A percentile compares a stretch with the other conserved stretches of the same genome.
These are phyloP conservation scores for Moricandia arvensis DNA, from an alignment of 345 rosid genomes.

Conservation along the genomic window DNA sequence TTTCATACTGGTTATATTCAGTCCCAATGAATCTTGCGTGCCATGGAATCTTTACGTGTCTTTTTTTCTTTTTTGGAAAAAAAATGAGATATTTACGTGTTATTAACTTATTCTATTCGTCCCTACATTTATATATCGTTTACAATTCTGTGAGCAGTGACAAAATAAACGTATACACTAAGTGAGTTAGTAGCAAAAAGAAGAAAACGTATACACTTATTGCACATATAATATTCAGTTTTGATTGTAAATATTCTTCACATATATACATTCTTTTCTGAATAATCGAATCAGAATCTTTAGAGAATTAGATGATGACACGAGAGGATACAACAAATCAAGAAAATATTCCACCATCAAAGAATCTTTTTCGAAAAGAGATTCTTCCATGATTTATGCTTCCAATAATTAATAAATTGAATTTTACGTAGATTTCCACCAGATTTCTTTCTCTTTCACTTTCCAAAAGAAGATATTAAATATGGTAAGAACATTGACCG, in stretches of 20 bases:
- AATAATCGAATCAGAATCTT: constrained; percentile 3
- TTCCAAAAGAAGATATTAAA: constrained; percentile 17
- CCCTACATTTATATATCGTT: constrained; percentile 10
- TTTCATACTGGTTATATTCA: constrained; percentile 2
- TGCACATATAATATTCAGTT: constrained; percentile 11
- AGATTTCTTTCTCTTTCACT: constrained; percentile 15
- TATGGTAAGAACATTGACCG: constrained; percentile 3
- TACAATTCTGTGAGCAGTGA: constrained; percentile 18
- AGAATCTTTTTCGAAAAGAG: constrained; percentile 30
- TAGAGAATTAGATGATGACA: constrained; percentile 19
- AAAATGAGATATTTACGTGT: constrained; percentile 21
- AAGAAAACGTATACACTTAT: constrained; percentile 19
- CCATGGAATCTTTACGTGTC: constrained; percentile 27
- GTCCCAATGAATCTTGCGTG: constrained; percentile 35
- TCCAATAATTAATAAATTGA: constrained; percentile 32
- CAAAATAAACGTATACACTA: constrained; percentile 25
- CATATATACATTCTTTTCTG: background rate
- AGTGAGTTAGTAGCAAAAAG: constrained; percentile 4
- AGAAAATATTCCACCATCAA: constrained; percentile 27
- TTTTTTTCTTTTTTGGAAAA: too few relatives aligned
- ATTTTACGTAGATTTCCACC: constrained; percentile 33
- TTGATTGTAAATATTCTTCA: constrained; percentile 15
- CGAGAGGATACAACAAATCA: constrained; percentile 30
- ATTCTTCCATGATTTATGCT: constrained; percentile 34
- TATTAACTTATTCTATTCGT: constrained; percentile 9